Base-by-base conservation (phyloP, 352 stramenopile species). In the Blastocystis sp. region DNA sequence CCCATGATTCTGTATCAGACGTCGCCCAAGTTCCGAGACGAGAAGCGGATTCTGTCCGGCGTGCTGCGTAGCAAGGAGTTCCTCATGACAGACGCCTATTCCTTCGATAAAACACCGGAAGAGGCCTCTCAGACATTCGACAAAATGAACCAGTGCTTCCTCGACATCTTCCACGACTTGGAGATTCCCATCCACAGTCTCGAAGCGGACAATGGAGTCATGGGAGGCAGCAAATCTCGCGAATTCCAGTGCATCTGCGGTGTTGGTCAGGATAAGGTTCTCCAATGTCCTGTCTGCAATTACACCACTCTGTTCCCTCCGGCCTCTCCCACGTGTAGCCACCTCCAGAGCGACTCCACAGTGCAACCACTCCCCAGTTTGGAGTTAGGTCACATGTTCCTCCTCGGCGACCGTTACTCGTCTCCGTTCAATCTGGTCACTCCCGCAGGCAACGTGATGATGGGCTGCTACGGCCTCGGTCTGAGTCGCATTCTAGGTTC, bases 1-100 rank as follows among this genome's bases (percentile, higher is more conserved):
- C 75, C 75, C 3, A n/a, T 85, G 40, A 72, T 85, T 40, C 40
- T 85, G 14, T 85, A 85, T 44, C 75, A 85, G 46, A 85, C 57
- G 1, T 72, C 57, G 24, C 51, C 38, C 4, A 85, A 85, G 32
- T 85, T 64, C 32, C 51, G 75, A 21, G 75, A 85, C 38, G 75
- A 85, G 42, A 76, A 44, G 40, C 75, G 75, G 0, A 54, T 76
- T 16, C 24, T 44, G 21, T 40, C 42, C 11, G 59, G 75, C 34
- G 57, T 85, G 24, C 34, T 85, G 9, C 57, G 75, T 24, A 76
- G 57, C 40, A 72, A 76, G 36, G 75, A 85, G 46, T 85, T 85
- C 44, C 51, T 59, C 9, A 85, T 85, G 75, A 85, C 24, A 29
- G 75, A 85, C 75, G 14, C 65, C 7, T 81, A 81, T 51, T 81